Evolutionary conservation across 1,139 yeast species (phyloP).

Genomic region (Hansenula sp.): DNA sequence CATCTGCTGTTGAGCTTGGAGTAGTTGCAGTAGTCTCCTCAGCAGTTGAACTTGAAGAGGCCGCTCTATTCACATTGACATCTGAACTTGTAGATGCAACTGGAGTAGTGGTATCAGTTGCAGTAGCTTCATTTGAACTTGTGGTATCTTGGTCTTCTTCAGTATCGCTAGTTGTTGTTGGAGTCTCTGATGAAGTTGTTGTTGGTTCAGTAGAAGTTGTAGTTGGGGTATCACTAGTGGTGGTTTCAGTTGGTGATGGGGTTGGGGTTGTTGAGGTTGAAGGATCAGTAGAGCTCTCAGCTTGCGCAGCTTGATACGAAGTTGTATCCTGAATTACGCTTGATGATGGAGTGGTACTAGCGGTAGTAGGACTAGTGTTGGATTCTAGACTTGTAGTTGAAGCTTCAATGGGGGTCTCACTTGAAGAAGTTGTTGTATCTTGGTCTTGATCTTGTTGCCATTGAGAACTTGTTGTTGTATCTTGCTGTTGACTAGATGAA

Average conservation of each 20-base stretch:
- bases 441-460: too few relatives aligned
- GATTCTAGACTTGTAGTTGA: not conserved
- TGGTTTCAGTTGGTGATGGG: not conserved
- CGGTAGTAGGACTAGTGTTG: not conserved
- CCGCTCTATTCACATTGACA: slow-evolving; percentile 3
- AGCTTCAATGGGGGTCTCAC: not conserved
- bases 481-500: not conserved
- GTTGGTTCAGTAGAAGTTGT: not conserved
- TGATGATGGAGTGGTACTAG: not conserved
- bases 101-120: not conserved
- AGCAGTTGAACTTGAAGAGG: slow-evolving; percentile 4
- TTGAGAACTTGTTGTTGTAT: not conserved
- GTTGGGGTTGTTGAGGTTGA: slow-evolving; percentile 3
- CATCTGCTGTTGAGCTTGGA: not conserved
- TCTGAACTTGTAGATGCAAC: slow-evolving; percentile 4
- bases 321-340: not conserved
- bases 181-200: not conserved
- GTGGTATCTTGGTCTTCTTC: not conserved
- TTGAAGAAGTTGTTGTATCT: not conserved
- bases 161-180: not conserved
- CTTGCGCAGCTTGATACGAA: not conserved
- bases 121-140: not conserved
- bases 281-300: too few relatives aligned
- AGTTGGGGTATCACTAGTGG: not conserved
- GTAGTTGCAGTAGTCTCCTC: not conserved